These are phyloP conservation scores for Globisporangium spinosum DNA, from an alignment of 352 stramenopile genomes.

Conservation along the genomic window DNA sequence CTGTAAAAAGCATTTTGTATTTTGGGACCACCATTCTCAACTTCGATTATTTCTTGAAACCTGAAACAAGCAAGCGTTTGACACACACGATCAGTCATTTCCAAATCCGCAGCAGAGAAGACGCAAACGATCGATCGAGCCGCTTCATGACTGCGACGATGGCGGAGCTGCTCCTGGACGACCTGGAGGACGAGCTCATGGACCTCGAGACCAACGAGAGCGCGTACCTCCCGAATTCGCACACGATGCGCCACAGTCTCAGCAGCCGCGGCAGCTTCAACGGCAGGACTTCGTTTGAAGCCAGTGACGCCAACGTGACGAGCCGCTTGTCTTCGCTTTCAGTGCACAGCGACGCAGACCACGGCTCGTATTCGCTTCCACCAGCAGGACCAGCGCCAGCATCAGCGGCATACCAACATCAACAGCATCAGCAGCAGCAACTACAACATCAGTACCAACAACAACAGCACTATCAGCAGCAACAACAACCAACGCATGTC, in stretches of 20 bases:
- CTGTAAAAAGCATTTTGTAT: background rate
- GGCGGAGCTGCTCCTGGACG: constrained; percentile 17
- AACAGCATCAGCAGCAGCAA: background rate
- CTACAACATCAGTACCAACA: background rate
- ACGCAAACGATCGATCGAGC: background rate
- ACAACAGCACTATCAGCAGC: background rate
- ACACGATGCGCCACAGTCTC: constrained; percentile 14
- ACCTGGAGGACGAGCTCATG: constrained; percentile 66
- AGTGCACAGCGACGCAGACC: background rate
- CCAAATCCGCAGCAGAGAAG: background rate
- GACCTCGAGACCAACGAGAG: constrained; percentile 55
- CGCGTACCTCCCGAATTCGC: constrained; percentile 42
- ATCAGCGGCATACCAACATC: background rate
- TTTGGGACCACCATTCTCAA: background rate
- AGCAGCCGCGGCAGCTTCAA: constrained; percentile 5
- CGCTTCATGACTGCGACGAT: constrained; percentile 9
- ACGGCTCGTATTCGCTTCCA: background rate
- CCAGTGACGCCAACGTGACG: constrained; percentile 1
- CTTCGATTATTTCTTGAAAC: background rate
- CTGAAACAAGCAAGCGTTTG: background rate
- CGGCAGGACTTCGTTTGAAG: constrained; percentile 6
- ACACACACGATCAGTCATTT: background rate
- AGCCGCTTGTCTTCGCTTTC: background rate
- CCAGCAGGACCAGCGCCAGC: background rate
- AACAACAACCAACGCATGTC: constrained; percentile 3